Percentiles rank a stretch among this genome's conserved stretches.
phyloP scores from a whole-genome alignment of 495 filamentous ascomycete genomes.

The Xylaria intraflava region DNA sequence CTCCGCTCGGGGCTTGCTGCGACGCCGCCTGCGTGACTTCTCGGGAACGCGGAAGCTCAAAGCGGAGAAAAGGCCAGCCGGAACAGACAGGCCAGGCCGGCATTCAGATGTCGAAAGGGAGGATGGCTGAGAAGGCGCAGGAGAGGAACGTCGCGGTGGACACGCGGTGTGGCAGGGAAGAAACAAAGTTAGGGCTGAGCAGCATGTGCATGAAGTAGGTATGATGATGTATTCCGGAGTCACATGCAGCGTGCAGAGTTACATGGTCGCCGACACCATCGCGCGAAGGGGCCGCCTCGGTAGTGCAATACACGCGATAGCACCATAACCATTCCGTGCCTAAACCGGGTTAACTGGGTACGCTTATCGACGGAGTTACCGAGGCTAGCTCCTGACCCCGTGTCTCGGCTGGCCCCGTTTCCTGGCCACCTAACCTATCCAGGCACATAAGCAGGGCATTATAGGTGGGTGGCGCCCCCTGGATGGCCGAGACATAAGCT shows the following conservation, averaged over 20 bases:
- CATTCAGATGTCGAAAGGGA: neutral
- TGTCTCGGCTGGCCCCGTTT: no score
- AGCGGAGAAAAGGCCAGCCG: neutral
- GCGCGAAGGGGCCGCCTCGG: neutral
- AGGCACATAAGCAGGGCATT: no score
- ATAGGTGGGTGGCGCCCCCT: no score
- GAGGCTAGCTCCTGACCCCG: no score
- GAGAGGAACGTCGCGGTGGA: neutral
- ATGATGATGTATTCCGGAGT: slow-evolving; percentile 9
- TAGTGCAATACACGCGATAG: neutral
- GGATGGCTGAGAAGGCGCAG: neutral
- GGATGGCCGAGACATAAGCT: no score
- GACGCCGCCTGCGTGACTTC: neutral
- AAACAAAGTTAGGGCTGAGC: neutral
- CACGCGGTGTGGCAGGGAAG: neutral
- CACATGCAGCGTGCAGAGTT: slow-evolving; percentile 7
- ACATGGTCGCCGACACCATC: neutral
- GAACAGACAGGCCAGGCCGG: neutral
- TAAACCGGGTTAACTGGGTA: no score
- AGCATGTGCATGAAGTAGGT: slow-evolving; percentile 4
- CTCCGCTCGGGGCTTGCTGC: neutral
- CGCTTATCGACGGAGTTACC: no score
- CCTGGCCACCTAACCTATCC: no score
- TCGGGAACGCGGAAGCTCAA: neutral
- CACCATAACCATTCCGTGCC: no score